phyloP scores from a whole-genome alignment of 139 green algal species.

The Haematococcus sp. region DNA sequence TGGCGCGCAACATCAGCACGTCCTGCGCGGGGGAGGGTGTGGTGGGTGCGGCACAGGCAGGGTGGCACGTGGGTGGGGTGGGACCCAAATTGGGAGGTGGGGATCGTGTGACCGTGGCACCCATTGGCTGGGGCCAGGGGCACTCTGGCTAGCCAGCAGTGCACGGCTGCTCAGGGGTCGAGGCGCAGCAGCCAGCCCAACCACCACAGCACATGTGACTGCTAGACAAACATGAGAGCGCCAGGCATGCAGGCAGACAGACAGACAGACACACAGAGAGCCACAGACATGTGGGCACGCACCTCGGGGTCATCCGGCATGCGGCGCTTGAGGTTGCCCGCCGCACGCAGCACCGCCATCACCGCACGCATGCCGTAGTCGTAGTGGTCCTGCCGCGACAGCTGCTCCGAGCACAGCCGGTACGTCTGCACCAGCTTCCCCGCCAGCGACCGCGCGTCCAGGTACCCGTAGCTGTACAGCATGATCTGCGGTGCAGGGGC shows the following conservation, averaged over 20 bases:
- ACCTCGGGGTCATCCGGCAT: conserved; percentile 21
- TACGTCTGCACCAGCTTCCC: conserved; percentile 80
- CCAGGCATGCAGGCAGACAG: too few species aligned
- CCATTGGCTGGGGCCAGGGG: too few species aligned
- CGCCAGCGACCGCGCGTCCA: conserved; percentile 60
- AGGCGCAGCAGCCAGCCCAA: too few species aligned
- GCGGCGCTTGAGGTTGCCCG: conserved; percentile 51
- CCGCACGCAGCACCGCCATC: conserved; percentile 70
- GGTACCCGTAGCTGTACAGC: conserved; percentile 68
- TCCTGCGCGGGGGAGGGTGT: conserved; percentile 34
- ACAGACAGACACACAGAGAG: too few species aligned
- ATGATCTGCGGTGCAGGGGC: too few species aligned
- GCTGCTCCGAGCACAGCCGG: conserved; percentile 74
- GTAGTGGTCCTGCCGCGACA: conserved; percentile 39
- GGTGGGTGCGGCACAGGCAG: not conserved
- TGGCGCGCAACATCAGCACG: conserved; percentile 69
- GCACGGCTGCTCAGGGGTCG: too few species aligned
- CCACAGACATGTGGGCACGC: not conserved
- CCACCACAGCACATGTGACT: not conserved
- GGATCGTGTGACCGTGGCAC: too few species aligned
- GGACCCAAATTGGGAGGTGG: too few species aligned
- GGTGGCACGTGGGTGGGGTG: too few species aligned
- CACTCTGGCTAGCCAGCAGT: too few species aligned
- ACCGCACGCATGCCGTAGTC: conserved; percentile 69
- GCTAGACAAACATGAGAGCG: too few species aligned